Conservation (phyloP, 176 grass and related monocot genomes). For the Zea mays region DNA sequence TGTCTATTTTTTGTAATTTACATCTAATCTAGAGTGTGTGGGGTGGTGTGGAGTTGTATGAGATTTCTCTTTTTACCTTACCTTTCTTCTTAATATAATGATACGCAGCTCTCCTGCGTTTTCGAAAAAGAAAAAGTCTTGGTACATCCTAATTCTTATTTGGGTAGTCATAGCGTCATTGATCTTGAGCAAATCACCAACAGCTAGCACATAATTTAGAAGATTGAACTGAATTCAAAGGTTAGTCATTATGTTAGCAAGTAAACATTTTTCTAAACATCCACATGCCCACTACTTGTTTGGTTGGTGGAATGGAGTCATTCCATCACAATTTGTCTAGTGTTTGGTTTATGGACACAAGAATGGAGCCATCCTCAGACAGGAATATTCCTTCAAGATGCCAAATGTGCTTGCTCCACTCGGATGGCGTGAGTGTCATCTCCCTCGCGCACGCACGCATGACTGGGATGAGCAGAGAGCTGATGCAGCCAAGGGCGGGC, state of each 20-base stretch:
- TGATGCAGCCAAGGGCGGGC: too few relatives aligned
- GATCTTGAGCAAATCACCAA: not conserved
- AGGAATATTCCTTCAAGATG: not conserved
- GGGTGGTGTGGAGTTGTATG: too few relatives aligned
- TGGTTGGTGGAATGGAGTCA: too few relatives aligned
- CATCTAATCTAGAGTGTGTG: too few relatives aligned
- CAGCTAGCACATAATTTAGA: constrained; percentile 7
- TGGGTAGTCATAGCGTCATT: constrained; percentile 1
- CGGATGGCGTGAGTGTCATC: not conserved
- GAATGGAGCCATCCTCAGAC: not conserved
- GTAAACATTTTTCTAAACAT: not conserved
- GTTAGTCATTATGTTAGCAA: constrained; percentile 3
- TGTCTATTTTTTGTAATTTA: too few relatives aligned
- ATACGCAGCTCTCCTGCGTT: too few relatives aligned
- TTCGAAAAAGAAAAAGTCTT: not conserved
- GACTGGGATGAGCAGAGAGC: not conserved
- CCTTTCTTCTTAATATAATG: too few relatives aligned
- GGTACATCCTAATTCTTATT: not conserved
- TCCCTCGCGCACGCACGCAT: too few relatives aligned
- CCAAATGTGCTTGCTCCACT: not conserved
- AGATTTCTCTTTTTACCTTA: too few relatives aligned
- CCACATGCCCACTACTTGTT: not conserved
- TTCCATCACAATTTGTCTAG: too few relatives aligned
- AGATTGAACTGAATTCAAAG: not conserved
- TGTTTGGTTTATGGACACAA: too few relatives aligned